Evolutionary conservation across 176 grass and related monocot genomes (phyloP).

Genomic region (Triticum aestivum): DNA sequence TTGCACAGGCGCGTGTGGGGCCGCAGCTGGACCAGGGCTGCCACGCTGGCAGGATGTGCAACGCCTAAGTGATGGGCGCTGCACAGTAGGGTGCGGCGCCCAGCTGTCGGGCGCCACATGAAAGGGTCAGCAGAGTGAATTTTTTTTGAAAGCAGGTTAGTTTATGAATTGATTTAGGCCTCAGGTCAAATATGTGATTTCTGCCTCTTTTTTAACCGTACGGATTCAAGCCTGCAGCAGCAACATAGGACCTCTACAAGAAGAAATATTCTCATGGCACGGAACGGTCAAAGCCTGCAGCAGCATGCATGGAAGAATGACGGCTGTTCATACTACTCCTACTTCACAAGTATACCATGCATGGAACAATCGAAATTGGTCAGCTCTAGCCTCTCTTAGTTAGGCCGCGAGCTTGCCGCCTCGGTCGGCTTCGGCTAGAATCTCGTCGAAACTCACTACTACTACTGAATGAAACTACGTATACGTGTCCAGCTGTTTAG

Average conservation of each 20-base stretch:
- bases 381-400: neutral
- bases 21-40: no score
- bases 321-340: neutral
- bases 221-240: neutral
- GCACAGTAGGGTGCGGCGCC: no score
- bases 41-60: no score
- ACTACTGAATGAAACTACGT: no score
- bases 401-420: neutral
- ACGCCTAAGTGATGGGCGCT: no score
- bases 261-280: neutral
- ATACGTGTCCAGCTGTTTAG: no score
- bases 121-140: no score
- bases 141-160: no score
- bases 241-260: neutral
- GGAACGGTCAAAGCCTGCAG: neutral
- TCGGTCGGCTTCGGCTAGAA: neutral
- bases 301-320: neutral
- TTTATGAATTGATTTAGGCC: no score
- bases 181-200: no score
- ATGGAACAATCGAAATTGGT: constrained; percentile 4
- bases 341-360: neutral
- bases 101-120: no score
- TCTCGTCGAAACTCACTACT: neutral
- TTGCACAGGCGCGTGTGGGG: no score
- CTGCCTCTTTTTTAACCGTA: neutral